Conservation (phyloP, 208 protist genomes). For the Leishmania major region DNA sequence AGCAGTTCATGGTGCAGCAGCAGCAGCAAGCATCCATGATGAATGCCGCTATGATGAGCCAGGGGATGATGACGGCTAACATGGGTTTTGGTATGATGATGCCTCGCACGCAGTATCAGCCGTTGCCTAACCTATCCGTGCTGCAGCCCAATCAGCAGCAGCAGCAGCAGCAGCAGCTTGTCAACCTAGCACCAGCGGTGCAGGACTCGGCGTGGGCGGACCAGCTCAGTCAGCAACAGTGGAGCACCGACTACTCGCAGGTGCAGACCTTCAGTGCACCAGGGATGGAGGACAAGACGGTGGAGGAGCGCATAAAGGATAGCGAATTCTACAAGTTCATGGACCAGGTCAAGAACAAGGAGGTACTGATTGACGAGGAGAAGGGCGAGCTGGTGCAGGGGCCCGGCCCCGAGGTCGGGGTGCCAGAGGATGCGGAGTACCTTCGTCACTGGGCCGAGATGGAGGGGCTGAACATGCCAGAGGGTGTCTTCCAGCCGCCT, state of each 20-base stretch:
- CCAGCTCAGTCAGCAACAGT: conserved; percentile 66
- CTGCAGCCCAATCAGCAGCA: conserved; percentile 33
- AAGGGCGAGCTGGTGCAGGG: conserved; percentile 71
- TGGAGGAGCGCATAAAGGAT: conserved; percentile 68
- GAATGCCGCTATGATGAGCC: conserved; percentile 47
- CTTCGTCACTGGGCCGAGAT: conserved; percentile 45
- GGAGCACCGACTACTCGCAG: conserved; percentile 72
- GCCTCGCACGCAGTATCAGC: conserved; percentile 51
- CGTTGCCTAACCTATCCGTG: conserved; percentile 32
- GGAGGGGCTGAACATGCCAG: conserved; percentile 64
- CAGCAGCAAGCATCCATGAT: conserved; percentile 39
- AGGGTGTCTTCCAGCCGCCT: conserved; percentile 39
- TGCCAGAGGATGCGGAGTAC: conserved; percentile 62
- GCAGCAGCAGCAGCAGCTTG: conserved; percentile 14
- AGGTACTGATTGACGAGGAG: conserved; percentile 84
- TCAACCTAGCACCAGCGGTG: conserved; percentile 17
- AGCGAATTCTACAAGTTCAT: conserved; percentile 85
- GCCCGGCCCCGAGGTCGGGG: conserved; percentile 61
- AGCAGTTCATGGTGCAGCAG: conserved; percentile 47
- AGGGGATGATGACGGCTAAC: conserved; percentile 42
- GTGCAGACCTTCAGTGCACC: conserved; percentile 62
- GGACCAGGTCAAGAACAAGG: conserved; percentile 70
- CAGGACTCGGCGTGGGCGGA: conserved; percentile 55
- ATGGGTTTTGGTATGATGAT: conserved; percentile 57
- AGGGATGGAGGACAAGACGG: conserved; percentile 42